These are phyloP conservation scores for Chenopodium suecicum DNA, from an alignment of 148 eudicot genomes.

Conservation along the genomic window DNA sequence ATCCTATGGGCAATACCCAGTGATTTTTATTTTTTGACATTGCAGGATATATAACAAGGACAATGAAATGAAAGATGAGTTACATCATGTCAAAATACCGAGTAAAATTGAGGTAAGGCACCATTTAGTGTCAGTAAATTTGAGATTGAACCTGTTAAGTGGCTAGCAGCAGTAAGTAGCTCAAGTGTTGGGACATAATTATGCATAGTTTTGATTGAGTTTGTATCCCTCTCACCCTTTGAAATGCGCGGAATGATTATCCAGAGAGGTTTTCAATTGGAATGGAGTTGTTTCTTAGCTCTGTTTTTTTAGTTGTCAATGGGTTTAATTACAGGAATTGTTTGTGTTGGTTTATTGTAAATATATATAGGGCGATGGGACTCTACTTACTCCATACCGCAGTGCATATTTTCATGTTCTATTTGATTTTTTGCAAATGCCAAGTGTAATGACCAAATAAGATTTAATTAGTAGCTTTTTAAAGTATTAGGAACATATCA, in stretches of 20 bases:
- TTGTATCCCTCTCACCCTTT: neutral
- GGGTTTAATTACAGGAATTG: too few relatives aligned
- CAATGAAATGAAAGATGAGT: constrained; percentile 28
- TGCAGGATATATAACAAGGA: constrained; percentile 56
- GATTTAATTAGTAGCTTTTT: too few relatives aligned
- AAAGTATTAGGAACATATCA: neutral
- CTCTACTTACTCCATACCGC: neutral
- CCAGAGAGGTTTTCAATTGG: neutral
- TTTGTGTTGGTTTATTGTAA: neutral
- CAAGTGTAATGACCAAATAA: too few relatives aligned
- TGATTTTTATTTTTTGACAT: constrained; percentile 1
- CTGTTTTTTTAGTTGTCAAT: neutral
- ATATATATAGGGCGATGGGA: neutral
- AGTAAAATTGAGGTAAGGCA: constrained; percentile 26
- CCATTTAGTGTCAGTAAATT: constrained; percentile 1
- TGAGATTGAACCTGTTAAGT: neutral
- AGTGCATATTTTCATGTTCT: neutral
- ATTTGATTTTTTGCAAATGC: neutral
- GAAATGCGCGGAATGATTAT: neutral
- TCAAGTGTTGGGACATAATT: neutral
- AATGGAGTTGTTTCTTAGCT: neutral
- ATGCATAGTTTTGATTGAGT: neutral
- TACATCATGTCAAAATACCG: constrained; percentile 31
- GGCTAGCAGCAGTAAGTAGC: neutral
- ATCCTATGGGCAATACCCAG: neutral